Base-by-base conservation (phyloP, 2,329 filamentous ascomycete genomes). In the Stemphylium beticola region DNA sequence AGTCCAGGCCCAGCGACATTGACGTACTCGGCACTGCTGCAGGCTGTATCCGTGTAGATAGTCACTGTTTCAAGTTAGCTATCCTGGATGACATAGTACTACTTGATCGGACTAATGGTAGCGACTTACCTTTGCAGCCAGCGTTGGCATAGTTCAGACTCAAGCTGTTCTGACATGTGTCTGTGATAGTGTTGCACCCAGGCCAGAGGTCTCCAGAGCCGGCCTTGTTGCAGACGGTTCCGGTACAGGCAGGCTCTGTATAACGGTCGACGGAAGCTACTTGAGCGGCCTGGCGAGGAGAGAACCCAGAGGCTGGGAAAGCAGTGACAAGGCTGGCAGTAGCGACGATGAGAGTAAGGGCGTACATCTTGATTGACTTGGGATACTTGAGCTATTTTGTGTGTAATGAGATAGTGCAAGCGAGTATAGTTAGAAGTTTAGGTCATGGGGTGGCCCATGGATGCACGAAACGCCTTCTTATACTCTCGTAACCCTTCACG, bases 261-360 rank as follows among this genome's bases (percentile, higher is more conserved):
- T 48, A 57, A n/a, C 60, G 60, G 39, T 63, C 60, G 15, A 63
- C 57, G 2, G 55, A 58, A 18, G 60, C 60, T 15, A 58, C 51
- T 17, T 42, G 4, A 11, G 40, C 36, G 15, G 31, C 34, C 40
- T 61, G 58, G 32, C 57, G 49, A 12, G 34, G 37, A n/a, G 10
- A 36, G 29, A 60, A 18, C 29, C 31, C 43, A 17, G 38, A 36
- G 43, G 45, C 20, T 2, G 60, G 54, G 26, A 49, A 47, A 6
- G 58, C 57, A 14, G 44, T 39, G 42, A 45, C 52, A 9, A 60
- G 37, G 40, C 49, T 29, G 10, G 57, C 32, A 20, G 52, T 40
- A n/a, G 58, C 36, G 8, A 50, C 15, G 20, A 58, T 8, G n/a
- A 58, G 14, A 5, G 55, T 41, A 37, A 61, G 20, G 22, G 47